Evolutionary conservation across 371 early-diverging fungal genomes (phyloP).

Genomic region (Mortierella sp.): DNA sequence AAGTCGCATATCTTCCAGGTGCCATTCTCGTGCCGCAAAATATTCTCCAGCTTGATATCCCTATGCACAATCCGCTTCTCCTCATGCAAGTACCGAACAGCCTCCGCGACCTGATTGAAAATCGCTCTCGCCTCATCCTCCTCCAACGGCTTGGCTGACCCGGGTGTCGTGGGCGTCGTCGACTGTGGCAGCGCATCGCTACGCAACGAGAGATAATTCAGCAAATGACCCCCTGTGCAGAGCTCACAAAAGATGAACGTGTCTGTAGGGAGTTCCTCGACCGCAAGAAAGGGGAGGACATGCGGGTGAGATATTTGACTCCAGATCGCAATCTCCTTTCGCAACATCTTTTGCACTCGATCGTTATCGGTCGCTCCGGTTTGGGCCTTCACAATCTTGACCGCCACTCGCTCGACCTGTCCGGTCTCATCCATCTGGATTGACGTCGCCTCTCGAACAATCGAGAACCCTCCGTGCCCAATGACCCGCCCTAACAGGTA

Average conservation of each 20-base stretch:
- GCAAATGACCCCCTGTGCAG: constrained; percentile 68
- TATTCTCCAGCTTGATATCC: constrained; percentile 96
- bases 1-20: constrained; percentile 92
- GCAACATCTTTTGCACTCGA: constrained; percentile 40
- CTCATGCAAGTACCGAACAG: constrained; percentile 85
- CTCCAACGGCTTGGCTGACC: constrained; percentile 34
- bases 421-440: constrained; percentile 42
- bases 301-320: constrained; percentile 75
- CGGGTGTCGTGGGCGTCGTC: background rate
- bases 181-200: background rate
- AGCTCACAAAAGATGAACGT: constrained; percentile 79
- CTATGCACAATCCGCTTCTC: constrained; percentile 84
- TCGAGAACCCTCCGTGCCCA: constrained; percentile 81
- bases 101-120: constrained; percentile 80
- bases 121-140: constrained; percentile 65
- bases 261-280: constrained; percentile 75
- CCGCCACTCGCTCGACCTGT: constrained; percentile 61
- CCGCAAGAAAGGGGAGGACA: constrained; percentile 72
- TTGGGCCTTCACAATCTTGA: constrained; percentile 67
- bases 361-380: constrained; percentile 33
- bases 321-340: constrained; percentile 79
- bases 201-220: constrained; percentile 38
- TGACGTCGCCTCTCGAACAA: constrained; percentile 73
- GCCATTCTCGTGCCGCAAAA: constrained; percentile 69
- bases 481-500: constrained; percentile 73